Evolutionary conservation across 1,284 basidiomycete species (phyloP).

Genomic region (Ustilago tritici): DNA sequence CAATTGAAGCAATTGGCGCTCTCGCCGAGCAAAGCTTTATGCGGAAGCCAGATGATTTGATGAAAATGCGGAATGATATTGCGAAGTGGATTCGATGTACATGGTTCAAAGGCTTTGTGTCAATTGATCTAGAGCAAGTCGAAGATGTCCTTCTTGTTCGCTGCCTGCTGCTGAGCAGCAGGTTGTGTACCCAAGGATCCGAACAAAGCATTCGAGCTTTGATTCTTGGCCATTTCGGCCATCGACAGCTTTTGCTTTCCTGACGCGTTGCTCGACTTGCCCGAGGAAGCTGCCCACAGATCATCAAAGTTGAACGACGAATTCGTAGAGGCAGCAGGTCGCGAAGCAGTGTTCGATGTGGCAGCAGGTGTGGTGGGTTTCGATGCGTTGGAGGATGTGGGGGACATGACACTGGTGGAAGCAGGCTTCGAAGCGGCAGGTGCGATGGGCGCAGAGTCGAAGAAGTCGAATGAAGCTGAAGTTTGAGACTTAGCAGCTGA

Average conservation of each 20-base stretch:
- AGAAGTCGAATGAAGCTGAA: conserved; percentile 72
- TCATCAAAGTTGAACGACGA: conserved; percentile 79
- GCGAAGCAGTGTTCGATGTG: conserved; percentile 5
- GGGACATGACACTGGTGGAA: conserved; percentile 23
- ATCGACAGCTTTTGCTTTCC: conserved; percentile 66
- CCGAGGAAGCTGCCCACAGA: conserved; percentile 86
- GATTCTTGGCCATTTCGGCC: conserved; percentile 69
- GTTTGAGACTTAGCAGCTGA: conserved; percentile 36
- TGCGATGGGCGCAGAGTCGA: conserved; percentile 67
- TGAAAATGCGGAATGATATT: neutral
- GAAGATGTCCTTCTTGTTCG: conserved; percentile 53
- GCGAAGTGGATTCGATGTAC: neutral
- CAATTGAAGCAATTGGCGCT: neutral
- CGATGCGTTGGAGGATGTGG: conserved; percentile 23
- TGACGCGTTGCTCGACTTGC: conserved; percentile 62
- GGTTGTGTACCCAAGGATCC: conserved; percentile 20
- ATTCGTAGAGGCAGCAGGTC: conserved; percentile 40
- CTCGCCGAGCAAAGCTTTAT: conserved; percentile 7
- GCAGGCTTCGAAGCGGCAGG: conserved; percentile 20
- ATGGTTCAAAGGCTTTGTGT: neutral
- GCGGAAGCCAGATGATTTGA: neutral
- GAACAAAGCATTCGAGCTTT: conserved; percentile 58
- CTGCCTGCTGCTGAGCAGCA: conserved; percentile 22
- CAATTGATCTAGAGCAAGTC: conserved; percentile 50
- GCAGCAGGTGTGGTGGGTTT: conserved; percentile 41